Evolutionary conservation across 805 yeast genomes (phyloP), one percentile per base, ranked within the genome.

Genomic region (Wickerhamomyces rabaulensis): DNA sequence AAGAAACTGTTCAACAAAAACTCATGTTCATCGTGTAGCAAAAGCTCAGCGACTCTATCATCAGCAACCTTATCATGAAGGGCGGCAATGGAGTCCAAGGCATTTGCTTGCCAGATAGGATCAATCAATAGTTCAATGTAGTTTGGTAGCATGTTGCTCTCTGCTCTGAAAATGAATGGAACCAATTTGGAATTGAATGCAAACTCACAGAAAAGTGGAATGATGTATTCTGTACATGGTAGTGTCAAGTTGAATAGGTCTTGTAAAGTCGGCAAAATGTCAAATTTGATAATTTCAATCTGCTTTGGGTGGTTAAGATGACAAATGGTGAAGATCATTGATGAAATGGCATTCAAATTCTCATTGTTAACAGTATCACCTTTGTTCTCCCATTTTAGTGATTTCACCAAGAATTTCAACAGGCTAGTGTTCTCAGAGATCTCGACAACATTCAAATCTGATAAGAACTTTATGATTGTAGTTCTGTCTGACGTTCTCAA

Each of bases 31-130:
- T 58, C 44, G 58, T 52, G 23, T 52, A 65, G 26, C 59, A 61
- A 39, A 43, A 53, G 9, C 56, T 58, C 38, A 43, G 61, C 8
- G 46, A 52, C 5, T 63, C 65, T 45, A 52, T 67, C 52, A 60
- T 57, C 49, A 58, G 66, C 50, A 56, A 64, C 43, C 59, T 56
- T 49, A 52, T 60, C 79, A 72, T 74, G 51, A 55, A 72, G 64
- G 0, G 77, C 58, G 20, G 72, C 75, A 49, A 76, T 61, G 0
- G 79, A 64, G 44, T 75, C 80, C 53, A 75, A 63, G 4, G 78
- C 73, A 59, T 73, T 74, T 19, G 77, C 72, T 51, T 74, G 77
- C 80, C 80, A 76, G 42, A 72, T 69, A 5, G 79, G 77, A 51
- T 75, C 77, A 21, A 69, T 48, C 15, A 76, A 56, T 6, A 75